Base-by-base conservation (phyloP, 306 rosid genomes). In the Gillenia trifoliata region DNA sequence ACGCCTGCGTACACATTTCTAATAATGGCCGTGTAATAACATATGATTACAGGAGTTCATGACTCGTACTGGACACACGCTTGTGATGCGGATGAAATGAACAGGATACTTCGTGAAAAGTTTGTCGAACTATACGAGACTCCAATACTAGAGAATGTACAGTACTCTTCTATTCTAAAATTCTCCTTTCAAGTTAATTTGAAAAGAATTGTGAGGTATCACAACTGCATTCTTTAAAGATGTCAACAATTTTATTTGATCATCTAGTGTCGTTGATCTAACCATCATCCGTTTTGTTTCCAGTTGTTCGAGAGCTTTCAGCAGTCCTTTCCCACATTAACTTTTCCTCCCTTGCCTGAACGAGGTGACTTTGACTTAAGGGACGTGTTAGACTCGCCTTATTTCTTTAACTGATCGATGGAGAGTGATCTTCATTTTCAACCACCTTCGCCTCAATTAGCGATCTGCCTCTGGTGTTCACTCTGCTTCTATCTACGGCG, bases 11-110 rank as follows among this genome's bases (percentile, higher is more conserved):
- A 15, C 11, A 29, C 62, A 34, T 64, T 73, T 69, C 52, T 45
- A 13, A 47, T 67, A 61, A 61, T 66, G 33, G 66, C 41, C 2
- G 9, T 64, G 17, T 50, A 26, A 40, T 75, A 69, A 73, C 79
- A 41, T 68, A 23, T 85, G 57, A 78, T 78, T 78, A 79, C 81
- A 93, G 97, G 98, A 82, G 98, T 93, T 78, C 98, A 93, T 82
- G 98, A 93, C 82, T 93, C 98, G 17, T 93, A 89, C 71, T 93
- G 98, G 98, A 93, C 98, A 4, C 96, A 93, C 43, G 98, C 97
- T 1, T 88, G 94, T 64, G 94, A 93, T 64, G 98, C 91, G 82
- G 97, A 93, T 86, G 73, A 74, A 83, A 82, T 93, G 97, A 93
- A 89, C 83, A 75, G 71, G 79, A 84, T 91, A 80, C 90, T 93